Evolutionary conservation across 2,329 filamentous ascomycete species (phyloP), one percentile per base, ranked within the genome.

Genomic region (Claviceps fusiformis): DNA sequence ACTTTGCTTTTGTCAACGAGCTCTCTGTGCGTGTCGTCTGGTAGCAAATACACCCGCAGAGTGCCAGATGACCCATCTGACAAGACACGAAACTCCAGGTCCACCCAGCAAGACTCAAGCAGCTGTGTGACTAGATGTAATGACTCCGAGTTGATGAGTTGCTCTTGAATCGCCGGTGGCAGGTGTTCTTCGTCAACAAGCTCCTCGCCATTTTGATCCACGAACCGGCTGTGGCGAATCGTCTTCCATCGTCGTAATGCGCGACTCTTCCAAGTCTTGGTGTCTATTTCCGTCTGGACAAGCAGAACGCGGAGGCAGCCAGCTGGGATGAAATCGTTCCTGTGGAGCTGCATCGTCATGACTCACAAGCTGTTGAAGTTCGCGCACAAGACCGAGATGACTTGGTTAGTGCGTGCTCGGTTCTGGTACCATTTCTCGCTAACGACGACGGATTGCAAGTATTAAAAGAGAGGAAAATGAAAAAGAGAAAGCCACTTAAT

Each of bases 11-110:
- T 74, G 44, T 78, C 70, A n/a, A 87, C 70, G 4, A 67, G 65
- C 1, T 71, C 64, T 35, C 80, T 75, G 2, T 77, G 75, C 39
- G 81, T 72, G 66, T 91, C 86, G 59, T 86, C 81, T 2, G 85
- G 82, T 2, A 87, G 73, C 4, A 86, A 60, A 61, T 85, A 83
- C 0, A 88, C 71, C 27, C 84, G 75, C 8, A 81, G 44, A 6
- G 71, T 62, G 19, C 65, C 68, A 5, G 55, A 50, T 1, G 60
- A 48, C 9, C 6, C 35, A 3, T 59, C 50, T 6, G 55, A 17
- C 45, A 59, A 62, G 3, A 65, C 27, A 2, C 62, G 61, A 49
- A 75, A 69, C n/a, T 73, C 68, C 8, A 80, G 60, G 4, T 68
- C 67, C 1, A 77, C 67, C 77, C 76, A 80, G 19, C 60, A 57